phyloP scores from a whole-genome alignment of 2,329 filamentous ascomycete species.

The Scopulariopsis brevicaulis region DNA sequence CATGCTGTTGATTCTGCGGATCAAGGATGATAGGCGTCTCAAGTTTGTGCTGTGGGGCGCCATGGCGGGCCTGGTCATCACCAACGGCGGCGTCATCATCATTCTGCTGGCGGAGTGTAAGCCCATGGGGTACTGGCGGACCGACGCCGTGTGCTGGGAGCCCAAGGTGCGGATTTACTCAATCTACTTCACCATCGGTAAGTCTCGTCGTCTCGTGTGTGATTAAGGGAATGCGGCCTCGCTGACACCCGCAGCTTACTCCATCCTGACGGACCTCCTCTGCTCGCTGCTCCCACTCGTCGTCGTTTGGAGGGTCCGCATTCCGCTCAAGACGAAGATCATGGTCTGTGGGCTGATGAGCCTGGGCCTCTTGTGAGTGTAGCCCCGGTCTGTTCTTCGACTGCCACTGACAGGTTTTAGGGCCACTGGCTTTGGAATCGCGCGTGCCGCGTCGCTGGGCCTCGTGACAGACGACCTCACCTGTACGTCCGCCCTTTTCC shows the following conservation, averaged over 20 bases:
- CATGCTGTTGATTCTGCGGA: conserved; percentile 25
- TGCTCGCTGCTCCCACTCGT: conserved; percentile 15
- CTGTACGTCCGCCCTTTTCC: conserved; percentile 8
- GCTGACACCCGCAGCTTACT: conserved; percentile 10
- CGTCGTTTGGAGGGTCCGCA: conserved; percentile 19
- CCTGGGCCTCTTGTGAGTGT: conserved; percentile 15
- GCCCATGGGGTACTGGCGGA: conserved; percentile 19
- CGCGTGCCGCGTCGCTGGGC: conserved; percentile 12
- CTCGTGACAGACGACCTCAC: conserved; percentile 13
- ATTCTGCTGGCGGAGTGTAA: conserved; percentile 20
- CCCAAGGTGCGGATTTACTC: conserved; percentile 18
- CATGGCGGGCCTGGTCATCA: conserved; percentile 18
- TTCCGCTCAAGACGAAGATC: conserved; percentile 17
- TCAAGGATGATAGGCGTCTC: conserved; percentile 21
- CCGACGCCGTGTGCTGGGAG: conserved; percentile 17
- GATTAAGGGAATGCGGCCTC: background rate
- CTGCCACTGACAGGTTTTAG: conserved; percentile 2
- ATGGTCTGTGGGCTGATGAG: conserved; percentile 20
- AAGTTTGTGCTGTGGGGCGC: conserved; percentile 17
- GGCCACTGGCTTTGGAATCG: conserved; percentile 15
- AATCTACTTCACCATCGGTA: conserved; percentile 19
- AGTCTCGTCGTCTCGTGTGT: conserved; percentile 3
- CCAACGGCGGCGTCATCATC: conserved; percentile 18
- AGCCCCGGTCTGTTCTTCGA: background rate
- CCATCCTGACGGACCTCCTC: conserved; percentile 13